Percentiles rank a stretch among this genome's conserved stretches.
phyloP scores from a whole-genome alignment of 768 basidiomycete species.

The Kwoniella dendrophila region DNA sequence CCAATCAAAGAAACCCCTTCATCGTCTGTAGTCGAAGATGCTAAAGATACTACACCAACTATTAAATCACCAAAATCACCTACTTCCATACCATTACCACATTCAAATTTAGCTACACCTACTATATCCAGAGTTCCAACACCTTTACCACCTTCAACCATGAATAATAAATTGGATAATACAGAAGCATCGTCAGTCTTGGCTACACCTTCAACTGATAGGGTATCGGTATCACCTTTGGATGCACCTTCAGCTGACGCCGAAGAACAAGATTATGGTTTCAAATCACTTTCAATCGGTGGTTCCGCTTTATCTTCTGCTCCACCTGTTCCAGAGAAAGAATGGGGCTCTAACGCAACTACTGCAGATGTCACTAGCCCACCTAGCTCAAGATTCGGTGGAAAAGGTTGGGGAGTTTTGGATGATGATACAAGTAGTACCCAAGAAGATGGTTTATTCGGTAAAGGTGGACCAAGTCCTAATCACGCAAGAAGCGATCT shows the following conservation, averaged over 20 bases:
- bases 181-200: constrained; percentile 8
- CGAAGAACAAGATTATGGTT: constrained; percentile 37
- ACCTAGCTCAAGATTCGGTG: constrained; percentile 34
- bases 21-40: background rate
- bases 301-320: constrained; percentile 15
- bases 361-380: background rate
- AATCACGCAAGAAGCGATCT: constrained; percentile 11
- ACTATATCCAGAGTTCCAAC: constrained; percentile 27
- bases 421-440: constrained; percentile 35
- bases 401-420: constrained; percentile 47
- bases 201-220: constrained; percentile 37
- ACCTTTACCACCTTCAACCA: constrained; percentile 17
- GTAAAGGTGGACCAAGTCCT: constrained; percentile 39
- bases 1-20: background rate
- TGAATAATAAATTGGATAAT: background rate
- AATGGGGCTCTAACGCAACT: constrained; percentile 7
- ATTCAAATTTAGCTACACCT: constrained; percentile 33
- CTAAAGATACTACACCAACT: constrained; percentile 8
- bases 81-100: constrained; percentile 41
- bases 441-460: constrained; percentile 42
- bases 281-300: constrained; percentile 45
- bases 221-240: constrained; percentile 49
- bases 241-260: constrained; percentile 27
- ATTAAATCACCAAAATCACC: constrained; percentile 17
- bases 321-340: constrained; percentile 17